Evolutionary conservation across 805 yeast species (phyloP).

Genomic region (Komagataella mondaviorum): DNA sequence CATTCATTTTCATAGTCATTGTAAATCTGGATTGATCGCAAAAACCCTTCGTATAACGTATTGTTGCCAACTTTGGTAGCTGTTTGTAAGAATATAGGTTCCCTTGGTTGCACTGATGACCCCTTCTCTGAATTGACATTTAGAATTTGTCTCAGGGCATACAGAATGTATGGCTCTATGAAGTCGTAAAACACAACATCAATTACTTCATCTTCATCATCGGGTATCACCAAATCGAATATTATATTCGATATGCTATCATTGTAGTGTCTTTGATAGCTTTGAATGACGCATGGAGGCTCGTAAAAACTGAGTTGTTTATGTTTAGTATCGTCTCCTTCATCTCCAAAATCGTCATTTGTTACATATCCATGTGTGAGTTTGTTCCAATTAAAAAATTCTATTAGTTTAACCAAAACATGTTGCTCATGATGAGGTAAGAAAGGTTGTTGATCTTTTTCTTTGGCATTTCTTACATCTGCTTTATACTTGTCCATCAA

Average conservation of each 20-base stretch:
- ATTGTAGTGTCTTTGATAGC: constrained; percentile 19
- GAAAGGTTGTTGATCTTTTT: constrained; percentile 1
- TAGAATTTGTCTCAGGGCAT: constrained; percentile 25
- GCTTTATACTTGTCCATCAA: constrained; percentile 1
- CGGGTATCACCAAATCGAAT: neutral
- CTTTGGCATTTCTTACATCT: constrained; percentile 4
- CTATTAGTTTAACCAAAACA: neutral
- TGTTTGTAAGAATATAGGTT: constrained; percentile 1
- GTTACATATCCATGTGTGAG: constrained; percentile 65
- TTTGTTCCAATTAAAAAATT: constrained; percentile 4
- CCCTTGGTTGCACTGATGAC: neutral
- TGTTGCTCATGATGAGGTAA: constrained; percentile 2
- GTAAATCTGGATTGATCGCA: constrained; percentile 8
- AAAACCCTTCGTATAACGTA: constrained; percentile 6
- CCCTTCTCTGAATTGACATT: constrained; percentile 3
- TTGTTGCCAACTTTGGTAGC: constrained; percentile 7
- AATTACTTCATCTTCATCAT: constrained; percentile 20
- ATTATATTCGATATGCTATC: neutral
- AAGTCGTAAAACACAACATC: constrained; percentile 77
- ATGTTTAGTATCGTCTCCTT: constrained; percentile 81
- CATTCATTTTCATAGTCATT: constrained; percentile 23
- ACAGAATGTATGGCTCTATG: constrained; percentile 36
- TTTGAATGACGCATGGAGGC: constrained; percentile 71
- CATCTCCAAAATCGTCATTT: constrained; percentile 67
- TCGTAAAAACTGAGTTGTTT: constrained; percentile 40